These are phyloP conservation scores for Clarireedia monteithiana DNA, from an alignment of 2,329 filamentous ascomycete species.

Conservation along the genomic window DNA sequence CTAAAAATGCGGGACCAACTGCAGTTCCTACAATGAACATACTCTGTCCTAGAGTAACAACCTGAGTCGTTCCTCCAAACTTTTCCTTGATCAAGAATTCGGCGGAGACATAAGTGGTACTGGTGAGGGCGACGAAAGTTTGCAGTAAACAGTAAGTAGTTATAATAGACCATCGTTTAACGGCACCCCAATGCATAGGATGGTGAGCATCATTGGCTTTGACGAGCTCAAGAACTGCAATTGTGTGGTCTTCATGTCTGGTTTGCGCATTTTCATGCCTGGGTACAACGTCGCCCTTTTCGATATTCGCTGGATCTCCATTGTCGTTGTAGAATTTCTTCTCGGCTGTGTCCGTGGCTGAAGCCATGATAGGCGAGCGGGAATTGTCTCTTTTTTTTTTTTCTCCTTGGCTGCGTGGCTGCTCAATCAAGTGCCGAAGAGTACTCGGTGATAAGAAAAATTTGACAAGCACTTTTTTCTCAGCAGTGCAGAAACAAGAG, in stretches of 20 bases:
- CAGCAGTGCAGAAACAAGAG: neutral
- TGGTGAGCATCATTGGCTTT: conserved; percentile 23
- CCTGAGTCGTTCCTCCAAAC: conserved; percentile 32
- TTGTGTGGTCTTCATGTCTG: conserved; percentile 10
- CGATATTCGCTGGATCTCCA: conserved; percentile 2
- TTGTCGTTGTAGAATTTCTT: conserved; percentile 2
- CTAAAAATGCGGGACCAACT: conserved; percentile 34
- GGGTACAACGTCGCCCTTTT: conserved; percentile 1
- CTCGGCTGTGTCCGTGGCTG: conserved; percentile 4
- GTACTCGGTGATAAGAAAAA: too few relatives aligned
- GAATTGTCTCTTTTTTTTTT: too few relatives aligned
- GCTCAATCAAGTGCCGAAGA: too few relatives aligned
- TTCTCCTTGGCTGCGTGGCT: too few relatives aligned
- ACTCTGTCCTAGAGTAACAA: conserved; percentile 34
- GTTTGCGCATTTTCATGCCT: conserved; percentile 4
- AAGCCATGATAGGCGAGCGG: neutral
- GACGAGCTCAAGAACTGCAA: conserved; percentile 22
- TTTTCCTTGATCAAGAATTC: conserved; percentile 33
- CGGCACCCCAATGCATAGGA: conserved; percentile 24
- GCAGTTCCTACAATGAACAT: conserved; percentile 37
- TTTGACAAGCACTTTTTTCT: too few relatives aligned
- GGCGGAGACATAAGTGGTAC: conserved; percentile 31
- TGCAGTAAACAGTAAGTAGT: conserved; percentile 26
- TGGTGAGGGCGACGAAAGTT: conserved; percentile 28
- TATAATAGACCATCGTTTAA: conserved; percentile 22